Evolutionary conservation across 208 protist species (phyloP).

Genomic region (Vickermania ingenoplastis): DNA sequence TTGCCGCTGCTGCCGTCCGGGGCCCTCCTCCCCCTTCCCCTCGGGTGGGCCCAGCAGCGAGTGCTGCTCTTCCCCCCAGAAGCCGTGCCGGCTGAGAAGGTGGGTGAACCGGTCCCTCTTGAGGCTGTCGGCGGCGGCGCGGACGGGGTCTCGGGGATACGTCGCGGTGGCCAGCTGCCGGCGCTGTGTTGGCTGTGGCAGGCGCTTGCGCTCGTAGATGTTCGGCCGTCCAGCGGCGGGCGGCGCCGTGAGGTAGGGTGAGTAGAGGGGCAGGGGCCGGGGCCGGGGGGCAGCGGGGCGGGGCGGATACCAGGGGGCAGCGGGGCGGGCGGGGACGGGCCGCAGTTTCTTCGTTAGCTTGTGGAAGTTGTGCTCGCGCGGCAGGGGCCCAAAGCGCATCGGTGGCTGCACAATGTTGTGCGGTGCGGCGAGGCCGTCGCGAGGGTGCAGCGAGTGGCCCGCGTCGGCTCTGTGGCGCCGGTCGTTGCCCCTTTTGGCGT

Average conservation of each 20-base stretch:
- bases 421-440: background rate
- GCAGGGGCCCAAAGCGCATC: background rate
- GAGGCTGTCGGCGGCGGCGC: background rate
- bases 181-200: background rate
- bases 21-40: too few relatives aligned
- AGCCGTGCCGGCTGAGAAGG: background rate
- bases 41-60: background rate
- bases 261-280: background rate
- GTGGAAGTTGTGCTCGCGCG: background rate
- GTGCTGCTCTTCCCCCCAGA: background rate
- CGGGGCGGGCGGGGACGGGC: background rate
- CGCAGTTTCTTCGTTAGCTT: background rate
- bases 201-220: background rate
- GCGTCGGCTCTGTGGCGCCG: background rate
- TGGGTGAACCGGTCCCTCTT: background rate
- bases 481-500: background rate
- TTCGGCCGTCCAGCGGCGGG: background rate
- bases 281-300: background rate
- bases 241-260: background rate
- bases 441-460: background rate
- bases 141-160: background rate
- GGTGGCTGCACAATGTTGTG: background rate
- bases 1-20: too few relatives aligned
- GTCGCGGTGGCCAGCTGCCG: background rate
- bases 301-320: background rate